Conservation (phyloP, 768 basidiomycete species). For the Amanita jacksonii region DNA sequence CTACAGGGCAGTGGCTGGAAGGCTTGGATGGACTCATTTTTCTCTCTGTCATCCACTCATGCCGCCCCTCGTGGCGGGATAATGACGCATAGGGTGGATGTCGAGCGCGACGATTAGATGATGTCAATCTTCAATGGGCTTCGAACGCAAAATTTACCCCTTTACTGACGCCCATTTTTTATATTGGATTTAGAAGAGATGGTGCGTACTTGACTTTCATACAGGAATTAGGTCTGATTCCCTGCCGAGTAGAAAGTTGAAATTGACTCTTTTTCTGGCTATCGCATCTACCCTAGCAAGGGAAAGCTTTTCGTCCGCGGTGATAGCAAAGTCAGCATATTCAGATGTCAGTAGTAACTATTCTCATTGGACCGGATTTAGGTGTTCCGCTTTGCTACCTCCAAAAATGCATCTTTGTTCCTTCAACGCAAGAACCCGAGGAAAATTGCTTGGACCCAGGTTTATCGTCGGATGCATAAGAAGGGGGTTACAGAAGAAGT, state of each 20-base stretch:
- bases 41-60: not conserved
- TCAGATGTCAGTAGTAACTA: not conserved
- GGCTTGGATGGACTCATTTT: not conserved
- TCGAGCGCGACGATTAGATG: not conserved
- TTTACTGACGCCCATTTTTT: not conserved
- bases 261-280: constrained; percentile 96
- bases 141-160: not conserved
- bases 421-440: constrained; percentile 99
- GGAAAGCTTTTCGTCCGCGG: constrained; percentile 93
- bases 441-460: constrained; percentile 96
- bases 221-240: constrained; percentile 12
- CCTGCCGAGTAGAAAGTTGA: constrained; percentile 76
- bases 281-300: constrained; percentile 96
- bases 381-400: constrained; percentile 92
- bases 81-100: constrained; percentile 2
- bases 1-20: too few relatives aligned
- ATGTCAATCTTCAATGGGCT: not conserved
- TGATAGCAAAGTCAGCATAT: constrained; percentile 74
- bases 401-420: constrained; percentile 96
- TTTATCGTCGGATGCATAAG: constrained; percentile 98
- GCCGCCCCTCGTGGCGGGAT: too few relatives aligned
- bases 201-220: constrained; percentile 22
- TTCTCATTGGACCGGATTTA: constrained; percentile 18
- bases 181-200: constrained; percentile 22
- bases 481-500: constrained; percentile 99